These are phyloP conservation scores for Claviceps africana DNA, from an alignment of 2,329 filamentous ascomycete genomes.

Conservation along the genomic window DNA sequence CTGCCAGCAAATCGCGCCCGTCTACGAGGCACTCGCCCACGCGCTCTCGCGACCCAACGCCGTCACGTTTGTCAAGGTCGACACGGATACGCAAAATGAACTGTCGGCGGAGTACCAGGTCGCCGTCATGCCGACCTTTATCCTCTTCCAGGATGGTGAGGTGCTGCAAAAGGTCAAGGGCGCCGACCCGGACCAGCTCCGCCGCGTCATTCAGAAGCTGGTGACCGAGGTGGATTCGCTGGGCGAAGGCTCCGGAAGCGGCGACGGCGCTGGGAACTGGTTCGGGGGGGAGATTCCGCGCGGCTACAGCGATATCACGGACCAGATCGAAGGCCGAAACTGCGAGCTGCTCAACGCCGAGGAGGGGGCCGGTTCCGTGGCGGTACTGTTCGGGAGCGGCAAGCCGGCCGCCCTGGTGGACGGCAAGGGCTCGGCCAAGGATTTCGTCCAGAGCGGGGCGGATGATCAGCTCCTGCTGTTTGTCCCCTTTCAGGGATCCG, in stretches of 20 bases:
- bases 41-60: constrained; percentile 56
- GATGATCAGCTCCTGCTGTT: constrained; percentile 94
- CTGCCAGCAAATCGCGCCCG: constrained; percentile 69
- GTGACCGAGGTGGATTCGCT: constrained; percentile 50
- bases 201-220: constrained; percentile 57
- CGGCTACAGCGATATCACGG: constrained; percentile 72
- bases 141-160: constrained; percentile 65
- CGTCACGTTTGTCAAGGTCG: constrained; percentile 77
- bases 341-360: constrained; percentile 83
- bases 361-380: constrained; percentile 57
- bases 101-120: constrained; percentile 62
- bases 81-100: constrained; percentile 63
- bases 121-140: constrained; percentile 75
- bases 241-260: constrained; percentile 27
- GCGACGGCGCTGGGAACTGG: constrained; percentile 42
- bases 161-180: constrained; percentile 57
- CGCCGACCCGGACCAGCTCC: constrained; percentile 57
- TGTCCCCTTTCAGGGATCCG: constrained; percentile 70
- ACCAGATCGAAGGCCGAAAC: constrained; percentile 63
- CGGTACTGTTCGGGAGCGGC: constrained; percentile 54
- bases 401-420: constrained; percentile 52
- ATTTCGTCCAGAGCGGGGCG: constrained; percentile 93
- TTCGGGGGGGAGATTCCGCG: constrained; percentile 59
- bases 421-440: constrained; percentile 40
- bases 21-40: constrained; percentile 64